Evolutionary conservation across 441 rosid genomes (phyloP).

Genomic region (Erysimum pusillum): DNA sequence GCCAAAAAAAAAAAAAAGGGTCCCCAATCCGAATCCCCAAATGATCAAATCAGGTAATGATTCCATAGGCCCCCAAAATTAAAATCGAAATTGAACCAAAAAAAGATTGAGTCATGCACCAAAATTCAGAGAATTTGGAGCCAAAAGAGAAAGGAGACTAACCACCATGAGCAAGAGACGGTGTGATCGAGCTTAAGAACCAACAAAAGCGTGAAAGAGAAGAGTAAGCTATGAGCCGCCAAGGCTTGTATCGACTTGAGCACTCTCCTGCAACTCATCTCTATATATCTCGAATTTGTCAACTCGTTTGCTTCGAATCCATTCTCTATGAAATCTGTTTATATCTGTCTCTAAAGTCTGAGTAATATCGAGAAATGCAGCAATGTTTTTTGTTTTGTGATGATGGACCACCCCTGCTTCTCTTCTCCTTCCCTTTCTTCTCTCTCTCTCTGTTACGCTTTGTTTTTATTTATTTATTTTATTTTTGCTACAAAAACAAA

Average conservation of each 20-base stretch:
- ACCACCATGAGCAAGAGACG: slow-evolving; percentile 91
- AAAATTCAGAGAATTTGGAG: slow-evolving; percentile 17
- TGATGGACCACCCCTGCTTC: slow-evolving; percentile 38
- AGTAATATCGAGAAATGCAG: slow-evolving; percentile 27
- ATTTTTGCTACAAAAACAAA: slow-evolving; percentile 28
- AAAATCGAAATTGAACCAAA: slow-evolving; percentile 38
- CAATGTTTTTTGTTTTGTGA: not conserved
- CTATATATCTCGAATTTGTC: slow-evolving; percentile 7
- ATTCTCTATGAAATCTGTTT: slow-evolving; percentile 21
- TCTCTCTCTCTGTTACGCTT: not conserved
- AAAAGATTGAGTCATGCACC: slow-evolving; percentile 15
- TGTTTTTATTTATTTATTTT: not conserved
- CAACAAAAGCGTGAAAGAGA: slow-evolving; percentile 74
- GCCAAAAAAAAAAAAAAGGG: not conserved
- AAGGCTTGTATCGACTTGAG: slow-evolving; percentile 90
- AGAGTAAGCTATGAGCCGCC: slow-evolving; percentile 76
- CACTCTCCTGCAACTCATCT: slow-evolving; percentile 88
- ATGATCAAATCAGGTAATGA: slow-evolving; percentile 7
- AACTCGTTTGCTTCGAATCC: slow-evolving; percentile 11
- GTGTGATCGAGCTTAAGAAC: slow-evolving; percentile 76
- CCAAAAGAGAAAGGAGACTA: slow-evolving; percentile 29
- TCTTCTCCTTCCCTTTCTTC: slow-evolving; percentile 25
- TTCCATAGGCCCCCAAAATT: not conserved
- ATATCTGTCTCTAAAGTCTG: slow-evolving; percentile 26
- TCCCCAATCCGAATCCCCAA: not conserved